Evolutionary conservation across 2,329 filamentous ascomycete genomes (phyloP), one percentile per base, ranked within the genome.

Genomic region (Talaromyces sp.): DNA sequence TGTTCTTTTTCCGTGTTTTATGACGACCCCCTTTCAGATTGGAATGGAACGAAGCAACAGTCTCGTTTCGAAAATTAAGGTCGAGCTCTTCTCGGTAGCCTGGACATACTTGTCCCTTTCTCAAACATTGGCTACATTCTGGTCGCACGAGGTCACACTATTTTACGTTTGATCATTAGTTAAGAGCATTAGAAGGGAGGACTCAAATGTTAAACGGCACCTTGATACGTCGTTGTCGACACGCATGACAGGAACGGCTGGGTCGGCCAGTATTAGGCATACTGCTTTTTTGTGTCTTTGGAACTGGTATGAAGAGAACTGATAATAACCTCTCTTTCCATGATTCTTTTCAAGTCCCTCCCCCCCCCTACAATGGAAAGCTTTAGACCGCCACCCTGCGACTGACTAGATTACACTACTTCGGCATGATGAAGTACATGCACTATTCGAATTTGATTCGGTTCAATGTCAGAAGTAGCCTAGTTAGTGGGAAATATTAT

Each of bases 61-160:
- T 60, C 27, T 60, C 58, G 9, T 26, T 53, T 29, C 58, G 54
- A 29, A 56, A 60, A 8, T 24, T n/a, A 27, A 60, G 46, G 19
- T 56, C 54, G 3, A 27, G 29, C n/a, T 60, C 32, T 12, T 54
- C 29, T 7, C 58, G 41, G 31, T 60, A 60, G 3, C 58, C 58
- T 1, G 52, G 31, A 14, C 58, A 60, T 6, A 6, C 12, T 43
- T 41, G 46, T 19, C 31, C 46, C 31, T 56, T 60, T 32, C 54
- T 32, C 26, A 60, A 21, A 29, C 58, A 60, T 24, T 56, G 58
- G 6, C 31, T 9, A 35, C 54, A 56, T 41, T 29, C 58, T 19
- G 58, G 58, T 12, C 50, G 27, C 17, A 43, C 32, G 8, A 56
- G n/a, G 10, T 60, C 58, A 17, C 54, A 57, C 58, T 60, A 29